phyloP scores from a whole-genome alignment of 176 grass and related monocot genomes.

The Poa pratensis region DNA sequence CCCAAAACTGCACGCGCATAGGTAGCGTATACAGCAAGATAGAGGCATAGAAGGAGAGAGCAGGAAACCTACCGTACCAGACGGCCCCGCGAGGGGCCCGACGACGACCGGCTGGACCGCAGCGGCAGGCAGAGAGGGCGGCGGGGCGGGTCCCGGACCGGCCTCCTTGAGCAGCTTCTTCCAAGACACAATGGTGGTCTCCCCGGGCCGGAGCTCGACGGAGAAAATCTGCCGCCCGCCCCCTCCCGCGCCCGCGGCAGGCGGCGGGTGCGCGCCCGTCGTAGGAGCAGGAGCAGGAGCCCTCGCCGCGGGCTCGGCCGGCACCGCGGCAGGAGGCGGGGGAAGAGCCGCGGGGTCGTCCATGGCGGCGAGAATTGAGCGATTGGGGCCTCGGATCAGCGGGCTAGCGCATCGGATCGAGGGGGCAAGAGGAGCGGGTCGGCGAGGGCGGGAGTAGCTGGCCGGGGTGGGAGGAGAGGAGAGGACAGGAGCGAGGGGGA shows the following conservation, averaged over 20 bases:
- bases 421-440: background rate
- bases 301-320: constrained; percentile 7
- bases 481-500: background rate
- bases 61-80: constrained; percentile 52
- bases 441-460: background rate
- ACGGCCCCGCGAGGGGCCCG: constrained; percentile 1
- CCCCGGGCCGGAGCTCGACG: constrained; percentile 64
- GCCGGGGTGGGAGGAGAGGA: background rate
- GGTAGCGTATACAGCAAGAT: constrained; percentile 9
- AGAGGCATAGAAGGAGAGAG: background rate
- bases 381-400: constrained; percentile 9
- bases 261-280: background rate
- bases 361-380: constrained; percentile 11
- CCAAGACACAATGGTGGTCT: constrained; percentile 90
- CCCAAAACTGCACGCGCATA: background rate
- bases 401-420: constrained; percentile 36
- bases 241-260: background rate
- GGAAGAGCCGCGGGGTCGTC: constrained; percentile 28
- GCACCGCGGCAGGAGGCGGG: background rate
- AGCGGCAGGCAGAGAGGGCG: constrained; percentile 10
- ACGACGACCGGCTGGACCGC: constrained; percentile 3
- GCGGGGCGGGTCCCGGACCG: background rate
- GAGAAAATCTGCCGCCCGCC: constrained; percentile 50
- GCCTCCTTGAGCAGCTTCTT: constrained; percentile 68
- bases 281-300: background rate